A percentile compares a stretch with the other conserved stretches of the same genome.
These are phyloP conservation scores for Turritis glabra DNA, from an alignment of 345 rosid species.

Conservation along the genomic window DNA sequence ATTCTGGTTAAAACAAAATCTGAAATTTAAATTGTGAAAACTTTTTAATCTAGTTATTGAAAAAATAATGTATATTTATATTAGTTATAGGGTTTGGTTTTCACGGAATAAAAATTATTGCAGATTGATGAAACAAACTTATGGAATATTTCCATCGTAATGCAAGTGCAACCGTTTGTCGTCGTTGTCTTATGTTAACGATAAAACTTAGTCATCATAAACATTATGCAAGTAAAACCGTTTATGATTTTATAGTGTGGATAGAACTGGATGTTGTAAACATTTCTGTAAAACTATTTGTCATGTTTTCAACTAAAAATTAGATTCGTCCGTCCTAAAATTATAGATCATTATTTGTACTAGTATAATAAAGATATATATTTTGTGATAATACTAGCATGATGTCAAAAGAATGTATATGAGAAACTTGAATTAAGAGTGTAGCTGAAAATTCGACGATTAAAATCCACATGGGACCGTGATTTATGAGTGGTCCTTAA, in stretches of 20 bases:
- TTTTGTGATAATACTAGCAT: neutral
- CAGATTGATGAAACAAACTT: no score
- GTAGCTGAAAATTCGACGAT: neutral
- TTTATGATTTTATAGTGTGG: neutral
- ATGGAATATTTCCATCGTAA: no score
- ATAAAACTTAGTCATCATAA: no score
- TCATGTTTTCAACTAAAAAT: no score
- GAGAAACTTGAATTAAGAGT: neutral
- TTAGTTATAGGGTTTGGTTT: neutral
- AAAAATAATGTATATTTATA: neutral
- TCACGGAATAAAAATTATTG: neutral
- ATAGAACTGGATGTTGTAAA: neutral
- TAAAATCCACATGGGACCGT: conserved; percentile 27
- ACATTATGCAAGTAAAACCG: neutral
- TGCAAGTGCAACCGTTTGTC: no score
- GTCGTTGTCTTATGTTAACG: no score
- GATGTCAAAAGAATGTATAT: neutral
- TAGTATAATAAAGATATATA: neutral
- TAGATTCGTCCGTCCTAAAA: neutral
- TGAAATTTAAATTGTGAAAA: neutral
- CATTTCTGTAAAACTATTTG: no score
- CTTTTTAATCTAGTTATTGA: neutral
- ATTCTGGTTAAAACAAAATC: no score
- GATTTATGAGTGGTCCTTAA: conserved; percentile 16
- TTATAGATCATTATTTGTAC: no score